Evolutionary conservation across 805 yeast species (phyloP).

Genomic region (Nakazawaea populi): DNA sequence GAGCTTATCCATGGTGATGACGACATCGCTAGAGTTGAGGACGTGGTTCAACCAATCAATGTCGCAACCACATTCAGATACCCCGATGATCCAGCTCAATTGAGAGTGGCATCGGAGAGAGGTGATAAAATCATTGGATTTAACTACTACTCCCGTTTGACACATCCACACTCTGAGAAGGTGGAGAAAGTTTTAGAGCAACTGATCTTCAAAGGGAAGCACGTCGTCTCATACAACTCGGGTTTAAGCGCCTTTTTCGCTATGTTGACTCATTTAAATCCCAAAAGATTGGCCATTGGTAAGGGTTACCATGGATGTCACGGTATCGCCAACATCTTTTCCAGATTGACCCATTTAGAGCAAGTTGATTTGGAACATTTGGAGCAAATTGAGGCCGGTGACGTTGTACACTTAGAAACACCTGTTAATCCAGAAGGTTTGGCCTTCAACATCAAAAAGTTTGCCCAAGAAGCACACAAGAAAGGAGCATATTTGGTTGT

Average conservation of each 20-base stretch:
- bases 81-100: conserved; percentile 48
- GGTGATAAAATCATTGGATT: conserved; percentile 6
- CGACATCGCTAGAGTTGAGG: conserved; percentile 44
- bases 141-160: conserved; percentile 61
- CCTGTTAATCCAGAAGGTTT: conserved; percentile 85
- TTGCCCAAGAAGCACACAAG: conserved; percentile 66
- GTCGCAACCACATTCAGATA: conserved; percentile 77
- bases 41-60: conserved; percentile 76
- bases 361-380: conserved; percentile 44
- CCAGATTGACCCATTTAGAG: conserved; percentile 54
- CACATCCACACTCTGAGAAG: conserved; percentile 67
- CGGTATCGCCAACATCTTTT: conserved; percentile 58
- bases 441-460: conserved; percentile 53
- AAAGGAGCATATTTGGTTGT: conserved; percentile 69
- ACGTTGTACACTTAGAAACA: conserved; percentile 77
- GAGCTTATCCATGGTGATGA: conserved; percentile 64
- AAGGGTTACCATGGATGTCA: conserved; percentile 84
- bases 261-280: conserved; percentile 61
- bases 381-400: conserved; percentile 48
- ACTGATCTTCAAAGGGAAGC: conserved; percentile 37
- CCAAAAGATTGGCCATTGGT: conserved; percentile 63
- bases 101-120: conserved; percentile 38
- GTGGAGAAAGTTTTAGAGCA: conserved; percentile 60
- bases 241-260: conserved; percentile 84
- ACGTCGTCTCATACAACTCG: conserved; percentile 62